These are phyloP conservation scores for Poa pratensis DNA, from an alignment of 176 grass and related monocot genomes.

Conservation along the genomic window DNA sequence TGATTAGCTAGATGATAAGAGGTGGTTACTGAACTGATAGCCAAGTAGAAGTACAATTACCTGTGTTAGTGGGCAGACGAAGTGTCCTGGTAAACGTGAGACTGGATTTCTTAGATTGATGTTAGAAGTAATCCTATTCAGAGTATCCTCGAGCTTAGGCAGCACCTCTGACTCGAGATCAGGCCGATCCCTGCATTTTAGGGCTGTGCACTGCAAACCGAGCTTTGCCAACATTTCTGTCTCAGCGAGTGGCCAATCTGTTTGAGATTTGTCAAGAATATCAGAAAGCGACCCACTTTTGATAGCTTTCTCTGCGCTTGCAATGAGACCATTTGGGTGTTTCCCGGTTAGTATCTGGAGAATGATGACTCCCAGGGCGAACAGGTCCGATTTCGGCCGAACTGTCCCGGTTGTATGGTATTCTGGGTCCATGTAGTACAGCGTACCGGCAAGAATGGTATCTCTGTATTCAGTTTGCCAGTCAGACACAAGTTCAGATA, in stretches of 20 bases:
- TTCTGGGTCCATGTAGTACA: slow-evolving; percentile 97
- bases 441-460: slow-evolving; percentile 74
- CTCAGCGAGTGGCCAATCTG: slow-evolving; percentile 61
- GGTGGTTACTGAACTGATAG: not conserved
- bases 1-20: not conserved
- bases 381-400: slow-evolving; percentile 82
- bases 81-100: slow-evolving; percentile 58
- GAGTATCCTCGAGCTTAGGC: slow-evolving; percentile 66
- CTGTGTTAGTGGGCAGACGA: slow-evolving; percentile 77
- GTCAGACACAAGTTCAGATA: slow-evolving; percentile 74
- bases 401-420: slow-evolving; percentile 89
- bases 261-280: slow-evolving; percentile 59
- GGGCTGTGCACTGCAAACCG: slow-evolving; percentile 58
- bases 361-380: slow-evolving; percentile 68
- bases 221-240: slow-evolving; percentile 76
- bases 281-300: slow-evolving; percentile 38
- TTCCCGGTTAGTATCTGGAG: slow-evolving; percentile 76
- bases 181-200: slow-evolving; percentile 89
- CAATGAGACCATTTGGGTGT: slow-evolving; percentile 66
- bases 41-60: slow-evolving; percentile 42
- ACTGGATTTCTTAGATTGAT: slow-evolving; percentile 41
- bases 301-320: slow-evolving; percentile 52
- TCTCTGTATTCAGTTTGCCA: slow-evolving; percentile 86
- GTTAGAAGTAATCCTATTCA: slow-evolving; percentile 46
- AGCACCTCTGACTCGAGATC: slow-evolving; percentile 69